Conservation (phyloP, 495 filamentous ascomycete species). For the Sphaerosporella brunnea region DNA sequence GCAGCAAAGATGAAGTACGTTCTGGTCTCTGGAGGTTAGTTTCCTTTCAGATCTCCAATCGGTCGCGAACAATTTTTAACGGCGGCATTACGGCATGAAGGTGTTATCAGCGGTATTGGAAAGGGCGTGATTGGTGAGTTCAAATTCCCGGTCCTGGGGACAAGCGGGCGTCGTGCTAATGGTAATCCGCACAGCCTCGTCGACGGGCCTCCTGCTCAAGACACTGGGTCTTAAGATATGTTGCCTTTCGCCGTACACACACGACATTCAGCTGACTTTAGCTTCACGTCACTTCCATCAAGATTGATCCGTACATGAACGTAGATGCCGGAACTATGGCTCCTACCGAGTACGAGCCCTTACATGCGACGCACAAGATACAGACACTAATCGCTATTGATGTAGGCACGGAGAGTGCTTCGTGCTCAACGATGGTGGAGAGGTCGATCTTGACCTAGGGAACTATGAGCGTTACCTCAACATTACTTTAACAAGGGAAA, state of each 20-base stretch:
- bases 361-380: neutral
- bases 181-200: slow-evolving; percentile 38
- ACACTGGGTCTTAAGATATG: slow-evolving; percentile 56
- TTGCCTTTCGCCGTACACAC: slow-evolving; percentile 9
- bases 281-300: slow-evolving; percentile 42
- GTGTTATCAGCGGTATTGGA: slow-evolving; percentile 65
- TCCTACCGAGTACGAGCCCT: slow-evolving; percentile 48
- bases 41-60: slow-evolving; percentile 5
- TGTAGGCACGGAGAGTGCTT: slow-evolving; percentile 57
- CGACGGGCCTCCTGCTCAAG: slow-evolving; percentile 67
- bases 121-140: slow-evolving; percentile 62
- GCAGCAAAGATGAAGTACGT: slow-evolving; percentile 57
- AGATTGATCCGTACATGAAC: slow-evolving; percentile 75
- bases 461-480: slow-evolving; percentile 83
- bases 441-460: slow-evolving; percentile 82
- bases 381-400: neutral
- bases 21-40: slow-evolving; percentile 58
- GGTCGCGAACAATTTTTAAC: no score
- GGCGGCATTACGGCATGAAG: no score
- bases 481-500: slow-evolving; percentile 54
- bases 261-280: slow-evolving; percentile 15
- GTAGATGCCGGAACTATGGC: slow-evolving; percentile 72
- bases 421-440: slow-evolving; percentile 57
- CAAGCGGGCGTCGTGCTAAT: slow-evolving; percentile 15
- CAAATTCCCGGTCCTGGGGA: slow-evolving; percentile 12